Evolutionary conservation across 306 rosid species (phyloP), one percentile per base, ranked within the genome.

Genomic region (Ormosia semicastrata): DNA sequence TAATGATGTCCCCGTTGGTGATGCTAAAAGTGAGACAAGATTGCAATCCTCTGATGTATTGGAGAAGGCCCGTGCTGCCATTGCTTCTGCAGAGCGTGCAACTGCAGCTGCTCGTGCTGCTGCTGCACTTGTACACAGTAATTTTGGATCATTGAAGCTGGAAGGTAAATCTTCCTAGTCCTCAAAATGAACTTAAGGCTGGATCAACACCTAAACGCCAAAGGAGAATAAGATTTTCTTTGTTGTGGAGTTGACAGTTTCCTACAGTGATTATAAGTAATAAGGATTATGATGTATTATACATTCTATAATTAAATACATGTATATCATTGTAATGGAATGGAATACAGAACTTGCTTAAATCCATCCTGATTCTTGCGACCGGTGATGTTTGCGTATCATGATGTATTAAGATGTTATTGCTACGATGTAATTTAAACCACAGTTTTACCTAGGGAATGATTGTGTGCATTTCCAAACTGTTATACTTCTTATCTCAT

Each of bases 31-130:
- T 73, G 93, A 84, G 88, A 77, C 84, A 29, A 84, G 81, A 75
- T 71, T 80, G 33, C 89, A 80, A 63, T 79, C 97, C 43, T 75
- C 87, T 11, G 93, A 92, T 75, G 82, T 91, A 78, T 71, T 95
- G 54, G 93, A 89, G 80, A 93, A 87, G 90, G 99, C 99, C 50
- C 91, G 88, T 62, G 92, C 88, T 17, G 98, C 99, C 79, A 92
- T 95, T 78, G 94, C 98, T 44, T 87, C 89, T 46, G 99, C 99
- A 2, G 91, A 95, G 76, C 96, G 90, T 4, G 99, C 98, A 62
- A 40, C 97, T n/a, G 91, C 94, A 6, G 89, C 91, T 73, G 99
- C 98, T 68, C 94, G 91, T 3, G 90, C 89, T 14, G 99, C 99
- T 24, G 92, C 98, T 0, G 89, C 86, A 33, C 89, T 95, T 66